Evolutionary conservation across 2,329 filamentous ascomycete species (phyloP).

Genomic region (Aspergillus arachidicola): DNA sequence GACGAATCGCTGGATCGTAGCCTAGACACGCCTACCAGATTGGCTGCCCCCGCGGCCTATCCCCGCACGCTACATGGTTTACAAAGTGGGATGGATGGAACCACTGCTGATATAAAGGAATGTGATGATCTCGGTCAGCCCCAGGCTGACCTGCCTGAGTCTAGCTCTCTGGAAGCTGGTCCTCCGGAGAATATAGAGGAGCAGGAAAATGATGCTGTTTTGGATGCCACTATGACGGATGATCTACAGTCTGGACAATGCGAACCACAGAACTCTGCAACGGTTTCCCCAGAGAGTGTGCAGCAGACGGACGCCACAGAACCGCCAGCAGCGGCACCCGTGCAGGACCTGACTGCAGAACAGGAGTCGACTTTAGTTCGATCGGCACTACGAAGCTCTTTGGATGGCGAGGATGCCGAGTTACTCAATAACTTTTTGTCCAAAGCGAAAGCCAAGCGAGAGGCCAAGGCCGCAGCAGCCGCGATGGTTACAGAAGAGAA

Average conservation of each 20-base stretch:
- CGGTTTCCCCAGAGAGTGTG: neutral
- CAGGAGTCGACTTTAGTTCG: conserved; percentile 38
- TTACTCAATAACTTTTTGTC: conserved; percentile 45
- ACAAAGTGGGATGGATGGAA: conserved; percentile 9
- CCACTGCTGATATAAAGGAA: conserved; percentile 20
- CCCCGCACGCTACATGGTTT: conserved; percentile 25
- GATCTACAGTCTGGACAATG: conserved; percentile 11
- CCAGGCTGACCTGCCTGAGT: neutral
- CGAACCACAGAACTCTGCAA: neutral
- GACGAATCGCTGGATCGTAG: conserved; percentile 22
- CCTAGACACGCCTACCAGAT: conserved; percentile 12
- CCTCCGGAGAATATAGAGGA: neutral
- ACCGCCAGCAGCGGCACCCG: conserved; percentile 16
- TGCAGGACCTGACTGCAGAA: conserved; percentile 31
- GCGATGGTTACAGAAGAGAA: conserved; percentile 20
- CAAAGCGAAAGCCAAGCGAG: conserved; percentile 45
- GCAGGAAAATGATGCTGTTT: conserved; percentile 7
- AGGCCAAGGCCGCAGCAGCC: conserved; percentile 34
- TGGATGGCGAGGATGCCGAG: conserved; percentile 43
- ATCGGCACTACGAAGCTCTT: conserved; percentile 39
- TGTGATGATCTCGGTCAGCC: conserved; percentile 7
- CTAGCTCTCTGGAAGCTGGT: conserved; percentile 2
- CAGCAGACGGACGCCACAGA: conserved; percentile 1
- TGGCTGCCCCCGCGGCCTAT: conserved; percentile 20
- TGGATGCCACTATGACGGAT: conserved; percentile 16